phyloP scores from a whole-genome alignment of 75 land plant genomes.

The Pseudotsuga menziesii region DNA sequence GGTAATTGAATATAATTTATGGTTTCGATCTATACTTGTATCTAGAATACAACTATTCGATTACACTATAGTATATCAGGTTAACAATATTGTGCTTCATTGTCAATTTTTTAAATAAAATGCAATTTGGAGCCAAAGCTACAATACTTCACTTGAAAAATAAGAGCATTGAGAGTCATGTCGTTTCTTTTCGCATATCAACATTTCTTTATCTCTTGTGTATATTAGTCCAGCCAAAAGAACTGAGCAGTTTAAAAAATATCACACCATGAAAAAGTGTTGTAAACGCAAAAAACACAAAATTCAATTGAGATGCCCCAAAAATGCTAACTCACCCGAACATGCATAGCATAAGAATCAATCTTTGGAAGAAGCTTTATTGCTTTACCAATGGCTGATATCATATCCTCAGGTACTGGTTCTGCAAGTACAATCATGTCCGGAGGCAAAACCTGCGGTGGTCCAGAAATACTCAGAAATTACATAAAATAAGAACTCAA shows the following conservation, averaged over 20 bases:
- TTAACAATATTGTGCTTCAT: too few species aligned
- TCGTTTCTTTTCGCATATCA: neutral
- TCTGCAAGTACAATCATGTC: slow-evolving; percentile 97
- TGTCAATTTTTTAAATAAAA: too few species aligned
- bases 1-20: too few species aligned
- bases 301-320: neutral
- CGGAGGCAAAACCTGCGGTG: slow-evolving; percentile 84
- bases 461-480: neutral
- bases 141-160: too few species aligned
- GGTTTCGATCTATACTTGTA: too few species aligned
- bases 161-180: neutral
- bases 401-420: slow-evolving; percentile 89
- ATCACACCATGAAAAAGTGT: too few species aligned
- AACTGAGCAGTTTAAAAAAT: neutral
- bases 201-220: neutral
- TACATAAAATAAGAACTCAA: neutral
- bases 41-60: too few species aligned
- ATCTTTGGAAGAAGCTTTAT: slow-evolving; percentile 83
- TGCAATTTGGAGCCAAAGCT: too few species aligned
- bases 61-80: too few species aligned
- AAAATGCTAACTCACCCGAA: slow-evolving; percentile 37
- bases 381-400: slow-evolving; percentile 70
- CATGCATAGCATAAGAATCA: slow-evolving; percentile 89
- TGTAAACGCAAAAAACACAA: neutral
- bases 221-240: neutral